These are phyloP conservation scores for Daldinia vernicosa DNA, from an alignment of 495 filamentous ascomycete genomes.

Conservation along the genomic window DNA sequence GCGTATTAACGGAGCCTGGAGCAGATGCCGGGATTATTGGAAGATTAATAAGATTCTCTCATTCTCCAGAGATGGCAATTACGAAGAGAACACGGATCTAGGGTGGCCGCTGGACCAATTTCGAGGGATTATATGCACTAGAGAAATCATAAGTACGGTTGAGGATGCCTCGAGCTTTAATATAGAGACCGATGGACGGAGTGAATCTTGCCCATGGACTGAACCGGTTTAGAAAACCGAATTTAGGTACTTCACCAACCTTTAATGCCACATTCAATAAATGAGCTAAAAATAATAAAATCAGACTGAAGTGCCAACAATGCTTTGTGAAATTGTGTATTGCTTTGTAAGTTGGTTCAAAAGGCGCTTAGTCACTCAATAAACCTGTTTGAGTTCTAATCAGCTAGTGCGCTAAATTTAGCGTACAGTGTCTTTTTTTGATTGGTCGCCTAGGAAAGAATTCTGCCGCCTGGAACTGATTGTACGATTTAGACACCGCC, in stretches of 20 bases:
- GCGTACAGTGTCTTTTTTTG: background rate
- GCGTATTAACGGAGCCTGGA: background rate
- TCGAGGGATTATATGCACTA: background rate
- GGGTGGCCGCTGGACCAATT: background rate
- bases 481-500: constrained; percentile 38
- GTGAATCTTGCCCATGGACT: background rate
- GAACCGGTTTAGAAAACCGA: background rate
- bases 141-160: background rate
- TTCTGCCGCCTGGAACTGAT: constrained; percentile 20
- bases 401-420: background rate
- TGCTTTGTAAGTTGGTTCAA: background rate
- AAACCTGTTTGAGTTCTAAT: background rate
- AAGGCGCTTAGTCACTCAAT: background rate
- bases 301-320: too few species aligned
- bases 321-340: background rate
- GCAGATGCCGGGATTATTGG: background rate
- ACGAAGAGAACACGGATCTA: background rate
- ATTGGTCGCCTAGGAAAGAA: constrained; percentile 2
- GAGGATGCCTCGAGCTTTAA: background rate
- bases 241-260: background rate
- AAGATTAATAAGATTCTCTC: background rate
- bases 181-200: background rate
- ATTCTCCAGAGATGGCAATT: background rate
- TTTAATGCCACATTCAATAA: background rate
- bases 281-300: too few species aligned